Evolutionary conservation across 2,329 filamentous ascomycete genomes (phyloP).

Genomic region (Pezicula neosporulosa): DNA sequence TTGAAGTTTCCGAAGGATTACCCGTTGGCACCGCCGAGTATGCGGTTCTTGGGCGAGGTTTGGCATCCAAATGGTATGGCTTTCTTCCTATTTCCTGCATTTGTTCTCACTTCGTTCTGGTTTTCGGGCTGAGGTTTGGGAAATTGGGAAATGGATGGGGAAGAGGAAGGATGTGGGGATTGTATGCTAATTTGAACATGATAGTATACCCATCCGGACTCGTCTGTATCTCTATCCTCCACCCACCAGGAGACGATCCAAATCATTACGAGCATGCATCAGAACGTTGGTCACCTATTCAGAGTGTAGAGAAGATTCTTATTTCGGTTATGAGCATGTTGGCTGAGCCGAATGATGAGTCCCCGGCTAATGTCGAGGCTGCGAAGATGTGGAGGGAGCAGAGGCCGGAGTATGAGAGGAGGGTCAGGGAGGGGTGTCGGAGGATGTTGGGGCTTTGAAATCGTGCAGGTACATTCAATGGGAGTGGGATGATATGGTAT

Average conservation of each 20-base stretch:
- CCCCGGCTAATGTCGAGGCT: slow-evolving; percentile 91
- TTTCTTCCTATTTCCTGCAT: not conserved
- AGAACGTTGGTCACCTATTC: slow-evolving; percentile 94
- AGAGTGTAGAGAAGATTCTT: slow-evolving; percentile 96
- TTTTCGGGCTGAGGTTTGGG: too few relatives aligned
- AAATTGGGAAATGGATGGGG: too few relatives aligned
- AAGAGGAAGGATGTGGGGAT: too few relatives aligned
- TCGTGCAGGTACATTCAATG: not conserved
- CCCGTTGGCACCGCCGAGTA: slow-evolving; percentile 90
- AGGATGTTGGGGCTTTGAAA: slow-evolving; percentile 70
- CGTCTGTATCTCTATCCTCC: slow-evolving; percentile 97
- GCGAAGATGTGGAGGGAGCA: slow-evolving; percentile 94
- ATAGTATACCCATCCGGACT: slow-evolving; percentile 86
- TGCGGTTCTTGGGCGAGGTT: slow-evolving; percentile 91
- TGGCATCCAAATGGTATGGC: slow-evolving; percentile 91
- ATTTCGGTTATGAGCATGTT: slow-evolving; percentile 98
- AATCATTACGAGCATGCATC: slow-evolving; percentile 97
- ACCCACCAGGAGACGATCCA: slow-evolving; percentile 92
- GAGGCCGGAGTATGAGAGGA: slow-evolving; percentile 77
- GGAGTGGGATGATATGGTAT: too few relatives aligned
- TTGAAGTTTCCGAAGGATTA: slow-evolving; percentile 96
- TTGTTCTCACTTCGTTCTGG: too few relatives aligned
- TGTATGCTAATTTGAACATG: not conserved
- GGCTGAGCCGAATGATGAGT: slow-evolving; percentile 95
- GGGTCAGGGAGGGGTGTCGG: slow-evolving; percentile 79